Evolutionary conservation across 345 rosid species (phyloP), one percentile per base, ranked within the genome.

Genomic region (Theobroma cacao): DNA sequence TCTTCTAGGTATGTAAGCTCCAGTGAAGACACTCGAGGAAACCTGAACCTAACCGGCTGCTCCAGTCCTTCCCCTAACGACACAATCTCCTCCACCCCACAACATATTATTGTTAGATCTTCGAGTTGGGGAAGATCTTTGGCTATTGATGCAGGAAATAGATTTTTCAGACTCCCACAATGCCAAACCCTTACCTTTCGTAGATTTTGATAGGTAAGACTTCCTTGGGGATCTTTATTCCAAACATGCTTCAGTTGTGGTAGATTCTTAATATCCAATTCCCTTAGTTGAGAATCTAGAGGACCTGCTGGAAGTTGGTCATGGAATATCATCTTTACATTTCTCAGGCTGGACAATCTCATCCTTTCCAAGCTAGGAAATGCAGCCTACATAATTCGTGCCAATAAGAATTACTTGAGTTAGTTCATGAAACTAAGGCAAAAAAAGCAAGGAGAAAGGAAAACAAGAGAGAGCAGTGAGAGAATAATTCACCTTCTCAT

Each of bases 341-440:
- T 70, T 18, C 74, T 31, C 65, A 85, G 24, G 18, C 26, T 0
- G 10, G 5, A 10, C 13, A 84, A 45, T 1, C 0, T 1, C 26
- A 84, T 1, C 7, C 26, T 12, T 17, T 84, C 78, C 64, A 81
- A 53, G n/a, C 45, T 73, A 60, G 83, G 77, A 47, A 79, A 33
- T 24, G 58, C 50, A 28, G 67, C 79, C 85, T 84, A 62, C 24
- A 61, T 2, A 11, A 41, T 13, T 38, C 43, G 45, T 31, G 28
- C 67, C 17, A 7, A 52, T 17, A 0, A 56, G 5, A 14, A 52
- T 4, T 13, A 15, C 1, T 5, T 5, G 34, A 34, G 22, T 28
- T 62, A 31, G 11, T 14, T 62, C 20, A 28, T 62, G 14, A 11
- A 28, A 12, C 14, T 2, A 24, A 10, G 34, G 15, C 5, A 50